phyloP scores from a whole-genome alignment of 495 filamentous ascomycete species.

The Cairneyella variabilis region DNA sequence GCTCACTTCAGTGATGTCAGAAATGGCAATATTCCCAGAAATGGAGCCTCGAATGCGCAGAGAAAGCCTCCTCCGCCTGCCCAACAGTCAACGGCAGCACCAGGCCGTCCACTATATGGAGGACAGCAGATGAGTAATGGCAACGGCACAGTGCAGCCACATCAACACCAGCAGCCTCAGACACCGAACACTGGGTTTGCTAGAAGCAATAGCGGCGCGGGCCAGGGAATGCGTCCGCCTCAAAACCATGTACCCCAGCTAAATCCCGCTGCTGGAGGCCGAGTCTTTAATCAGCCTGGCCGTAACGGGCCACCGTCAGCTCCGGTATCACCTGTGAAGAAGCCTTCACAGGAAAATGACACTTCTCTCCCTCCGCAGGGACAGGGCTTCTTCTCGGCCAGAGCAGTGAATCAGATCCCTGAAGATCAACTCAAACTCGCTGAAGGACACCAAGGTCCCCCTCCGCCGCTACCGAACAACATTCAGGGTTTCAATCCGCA shows the following conservation, averaged over 20 bases:
- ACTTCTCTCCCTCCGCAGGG: no score
- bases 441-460: conserved; percentile 21
- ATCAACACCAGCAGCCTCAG: conserved; percentile 18
- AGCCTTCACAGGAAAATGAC: no score
- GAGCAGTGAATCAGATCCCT: conserved; percentile 49
- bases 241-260: conserved; percentile 7
- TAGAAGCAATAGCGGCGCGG: conserved; percentile 17
- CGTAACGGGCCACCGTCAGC: conserved; percentile 15
- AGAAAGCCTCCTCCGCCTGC: conserved; percentile 25
- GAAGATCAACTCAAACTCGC: conserved; percentile 41
- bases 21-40: conserved; percentile 20
- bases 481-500: conserved; percentile 71
- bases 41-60: conserved; percentile 13
- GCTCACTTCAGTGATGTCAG: conserved; percentile 12
- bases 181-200: conserved; percentile 21
- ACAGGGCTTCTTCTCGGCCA: conserved; percentile 77
- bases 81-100: conserved; percentile 15
- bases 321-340: conserved; percentile 20
- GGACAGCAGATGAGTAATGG: not conserved
- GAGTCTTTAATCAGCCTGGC: conserved; percentile 24
- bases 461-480: conserved; percentile 35
- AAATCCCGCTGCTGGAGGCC: conserved; percentile 9
- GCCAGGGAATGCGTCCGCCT: conserved; percentile 9
- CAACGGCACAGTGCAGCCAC: not conserved
- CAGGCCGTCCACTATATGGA: conserved; percentile 6